phyloP scores from a whole-genome alignment of 148 eudicot genomes.

The Cornus florida region DNA sequence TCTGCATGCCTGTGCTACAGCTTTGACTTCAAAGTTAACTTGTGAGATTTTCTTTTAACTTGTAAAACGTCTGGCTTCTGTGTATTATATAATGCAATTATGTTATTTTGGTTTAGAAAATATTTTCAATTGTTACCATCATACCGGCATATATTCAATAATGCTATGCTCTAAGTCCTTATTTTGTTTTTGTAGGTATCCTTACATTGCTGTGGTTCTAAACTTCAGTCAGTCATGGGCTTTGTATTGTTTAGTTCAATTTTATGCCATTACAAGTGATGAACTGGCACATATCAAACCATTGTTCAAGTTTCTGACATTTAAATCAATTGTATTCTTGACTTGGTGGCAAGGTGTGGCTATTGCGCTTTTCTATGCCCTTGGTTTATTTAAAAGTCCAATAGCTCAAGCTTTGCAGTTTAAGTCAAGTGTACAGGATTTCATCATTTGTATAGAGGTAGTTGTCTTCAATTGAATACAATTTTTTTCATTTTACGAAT shows the following conservation, averaged over 20 bases:
- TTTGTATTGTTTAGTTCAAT: constrained; percentile 89
- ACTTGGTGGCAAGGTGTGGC: constrained; percentile 99
- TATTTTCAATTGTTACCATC: not conserved
- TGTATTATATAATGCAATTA: not conserved
- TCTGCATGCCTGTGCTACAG: not conserved
- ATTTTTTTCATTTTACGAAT: not conserved
- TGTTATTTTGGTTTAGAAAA: not conserved
- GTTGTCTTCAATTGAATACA: constrained; percentile 8
- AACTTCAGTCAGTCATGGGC: constrained; percentile 99
- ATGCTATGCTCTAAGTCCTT: not conserved
- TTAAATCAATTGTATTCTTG: constrained; percentile 95
- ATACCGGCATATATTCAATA: not conserved
- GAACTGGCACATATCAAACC: constrained; percentile 90
- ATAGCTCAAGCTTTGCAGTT: constrained; percentile 94
- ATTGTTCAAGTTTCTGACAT: constrained; percentile 86
- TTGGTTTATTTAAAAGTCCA: constrained; percentile 86
- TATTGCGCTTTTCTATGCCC: constrained; percentile 72
- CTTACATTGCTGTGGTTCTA: constrained; percentile 84
- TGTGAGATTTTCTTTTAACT: not conserved
- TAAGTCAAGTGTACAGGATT: constrained; percentile 88
- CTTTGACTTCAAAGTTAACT: not conserved
- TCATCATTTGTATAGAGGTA: constrained; percentile 99
- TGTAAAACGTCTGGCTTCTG: not conserved
- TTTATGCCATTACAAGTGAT: constrained; percentile 81
- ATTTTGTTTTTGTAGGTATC: constrained; percentile 66